Base-by-base conservation (phyloP, 1,284 basidiomycete genomes). In the Microbotryum intermedium region DNA sequence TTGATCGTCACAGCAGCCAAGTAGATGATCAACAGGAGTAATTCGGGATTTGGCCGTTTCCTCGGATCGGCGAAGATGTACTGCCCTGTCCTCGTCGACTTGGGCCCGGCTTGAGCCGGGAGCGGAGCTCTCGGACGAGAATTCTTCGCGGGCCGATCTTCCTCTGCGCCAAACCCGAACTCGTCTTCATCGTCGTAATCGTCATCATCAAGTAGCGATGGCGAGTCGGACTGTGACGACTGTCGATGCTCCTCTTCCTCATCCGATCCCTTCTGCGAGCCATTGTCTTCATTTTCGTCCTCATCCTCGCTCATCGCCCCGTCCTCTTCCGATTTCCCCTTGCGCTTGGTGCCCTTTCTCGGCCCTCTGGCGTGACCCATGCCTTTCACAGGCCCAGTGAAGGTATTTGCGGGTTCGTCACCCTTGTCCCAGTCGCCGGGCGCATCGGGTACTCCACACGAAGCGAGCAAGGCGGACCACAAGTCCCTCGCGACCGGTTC, bases 21-120 rank as follows among this genome's bases (percentile, higher is more conserved):
- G 62, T 71, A 70, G 50, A 70, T 48, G 20, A 70, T 45, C 42
- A 68, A 54, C 8, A 71, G 64, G 20, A 65, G 20, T 30, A 51
- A 6, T 67, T 63, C 55, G 61, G 4, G 16, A 43, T n/a, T 29
- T 50, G 10, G 55, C 42, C 23, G 58, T 42, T 47, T 62, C 57
- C 49, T 65, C 55, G 52, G 30, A 28, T 65, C 60, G 16, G 58
- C 64, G n/a, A 57, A 45, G 11, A 26, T 26, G 10, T 48, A 23
- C n/a, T 21, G 46, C 20, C 29, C 26, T 16, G 26, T 51, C 50
- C n/a, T 10, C 9, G 50, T 30, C 23, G 23, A 28, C 50, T n/a
- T 30, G n/a, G 50, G 25, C 30, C 9, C 30, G 4, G n/a, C 30
- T 30, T 16, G 18, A 23, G 29, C 30, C 44, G 42, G 26, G 55